These are phyloP conservation scores for Xylaria sp. DNA, from an alignment of 2,329 filamentous ascomycete species.

Conservation along the genomic window DNA sequence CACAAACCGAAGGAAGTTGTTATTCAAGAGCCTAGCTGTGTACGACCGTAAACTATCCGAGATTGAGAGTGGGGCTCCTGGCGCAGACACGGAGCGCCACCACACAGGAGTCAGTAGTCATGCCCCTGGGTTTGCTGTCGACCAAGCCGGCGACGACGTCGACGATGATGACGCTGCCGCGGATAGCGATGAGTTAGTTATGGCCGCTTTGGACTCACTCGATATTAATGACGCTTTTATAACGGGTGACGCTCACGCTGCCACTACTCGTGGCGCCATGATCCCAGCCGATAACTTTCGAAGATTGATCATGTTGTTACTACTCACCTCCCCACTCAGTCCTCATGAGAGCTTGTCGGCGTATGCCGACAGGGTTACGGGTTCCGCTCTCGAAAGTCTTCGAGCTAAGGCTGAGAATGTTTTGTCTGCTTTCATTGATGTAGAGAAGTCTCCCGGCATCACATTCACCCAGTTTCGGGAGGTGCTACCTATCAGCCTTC, in stretches of 20 bases:
- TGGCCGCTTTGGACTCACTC: slow-evolving; percentile 75
- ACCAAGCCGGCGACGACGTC: slow-evolving; percentile 56
- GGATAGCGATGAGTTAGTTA: slow-evolving; percentile 72
- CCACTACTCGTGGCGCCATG: slow-evolving; percentile 70
- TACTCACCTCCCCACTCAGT: slow-evolving; percentile 73
- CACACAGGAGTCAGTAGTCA: slow-evolving; percentile 35
- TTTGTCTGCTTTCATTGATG: slow-evolving; percentile 72
- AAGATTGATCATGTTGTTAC: slow-evolving; percentile 75
- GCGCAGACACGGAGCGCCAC: slow-evolving; percentile 27
- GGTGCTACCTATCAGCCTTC: slow-evolving; percentile 69
- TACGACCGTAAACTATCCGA: slow-evolving; percentile 69
- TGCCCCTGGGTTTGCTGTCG: slow-evolving; percentile 58
- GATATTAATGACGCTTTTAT: slow-evolving; percentile 71
- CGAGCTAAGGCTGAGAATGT: slow-evolving; percentile 72
- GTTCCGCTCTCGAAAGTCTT: slow-evolving; percentile 67
- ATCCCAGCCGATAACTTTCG: slow-evolving; percentile 80
- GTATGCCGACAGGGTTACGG: slow-evolving; percentile 67
- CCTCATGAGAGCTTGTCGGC: slow-evolving; percentile 72
- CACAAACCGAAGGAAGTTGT: slow-evolving; percentile 68
- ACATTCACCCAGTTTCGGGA: slow-evolving; percentile 70
- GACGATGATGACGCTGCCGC: slow-evolving; percentile 60
- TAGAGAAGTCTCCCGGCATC: slow-evolving; percentile 72
- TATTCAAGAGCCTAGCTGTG: slow-evolving; percentile 78
- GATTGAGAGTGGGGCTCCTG: slow-evolving; percentile 40
- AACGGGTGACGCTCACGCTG: slow-evolving; percentile 57